A percentile compares a stretch with the other conserved stretches of the same genome.
Evolutionary conservation across 129 eudicot species (phyloP).

Genomic region (Tagetes erecta): DNA sequence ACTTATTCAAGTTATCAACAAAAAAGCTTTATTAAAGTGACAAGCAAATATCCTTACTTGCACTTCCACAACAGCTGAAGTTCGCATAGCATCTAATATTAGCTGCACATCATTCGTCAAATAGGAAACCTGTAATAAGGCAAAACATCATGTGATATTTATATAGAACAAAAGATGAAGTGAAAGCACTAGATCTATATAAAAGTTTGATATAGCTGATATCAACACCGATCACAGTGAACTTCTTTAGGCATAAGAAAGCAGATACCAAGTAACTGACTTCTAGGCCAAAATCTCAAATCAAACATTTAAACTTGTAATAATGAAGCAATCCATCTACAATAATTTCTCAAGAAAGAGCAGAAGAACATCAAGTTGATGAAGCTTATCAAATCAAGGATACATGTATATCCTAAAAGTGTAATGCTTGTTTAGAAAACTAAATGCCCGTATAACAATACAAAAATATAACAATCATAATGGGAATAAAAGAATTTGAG

Average conservation of each 20-base stretch:
- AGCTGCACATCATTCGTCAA: constrained; percentile 55
- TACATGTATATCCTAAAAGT: constrained; percentile 6
- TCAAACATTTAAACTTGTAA: background rate
- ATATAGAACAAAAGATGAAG: background rate
- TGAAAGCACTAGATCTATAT: constrained; percentile 1
- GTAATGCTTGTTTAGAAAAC: background rate
- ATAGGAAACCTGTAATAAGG: constrained; percentile 45
- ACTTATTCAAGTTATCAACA: background rate
- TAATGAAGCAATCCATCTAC: constrained; percentile 3
- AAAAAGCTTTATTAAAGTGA: constrained; percentile 3
- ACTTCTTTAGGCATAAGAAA: constrained; percentile 13
- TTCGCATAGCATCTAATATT: constrained; percentile 51
- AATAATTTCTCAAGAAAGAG: background rate
- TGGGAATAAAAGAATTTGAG: background rate
- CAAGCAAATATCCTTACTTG: constrained; percentile 41
- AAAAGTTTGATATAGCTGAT: background rate
- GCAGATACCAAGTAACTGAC: background rate
- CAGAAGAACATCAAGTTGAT: background rate
- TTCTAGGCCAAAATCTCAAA: background rate
- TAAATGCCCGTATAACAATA: background rate
- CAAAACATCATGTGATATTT: constrained; percentile 7
- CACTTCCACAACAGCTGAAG: constrained; percentile 59
- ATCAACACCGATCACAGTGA: constrained; percentile 14
- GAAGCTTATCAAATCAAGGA: constrained; percentile 18
- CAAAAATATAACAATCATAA: background rate